Evolutionary conservation across 768 basidiomycete species (phyloP).

Genomic region (button mushroom (Agaricus bisporus)): DNA sequence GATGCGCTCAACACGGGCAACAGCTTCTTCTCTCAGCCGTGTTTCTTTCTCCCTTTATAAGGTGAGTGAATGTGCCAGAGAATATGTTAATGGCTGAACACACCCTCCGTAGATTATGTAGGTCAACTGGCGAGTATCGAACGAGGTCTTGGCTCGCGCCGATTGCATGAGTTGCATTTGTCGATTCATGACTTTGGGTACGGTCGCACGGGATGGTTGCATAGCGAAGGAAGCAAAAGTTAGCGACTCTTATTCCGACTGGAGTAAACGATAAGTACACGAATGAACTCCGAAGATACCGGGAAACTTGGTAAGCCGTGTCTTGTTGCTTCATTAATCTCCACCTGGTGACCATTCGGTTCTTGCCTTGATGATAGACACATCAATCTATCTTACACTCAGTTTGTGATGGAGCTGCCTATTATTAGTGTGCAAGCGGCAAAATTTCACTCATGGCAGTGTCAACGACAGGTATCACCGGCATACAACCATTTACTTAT

Average conservation of each 20-base stretch:
- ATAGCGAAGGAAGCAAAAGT: background rate
- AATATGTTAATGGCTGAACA: background rate
- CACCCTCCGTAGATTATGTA: constrained; percentile 16
- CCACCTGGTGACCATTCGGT: no score
- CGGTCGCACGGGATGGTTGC: background rate
- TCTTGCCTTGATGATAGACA: no score
- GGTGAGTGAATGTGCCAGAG: background rate
- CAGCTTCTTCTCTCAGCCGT: constrained; percentile 2
- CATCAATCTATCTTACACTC: no score
- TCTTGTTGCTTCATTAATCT: no score
- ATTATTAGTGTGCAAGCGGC: no score
- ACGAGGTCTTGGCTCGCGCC: constrained; percentile 10
- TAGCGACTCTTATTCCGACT: background rate
- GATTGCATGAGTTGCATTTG: constrained; percentile 13
- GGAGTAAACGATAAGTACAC: no score
- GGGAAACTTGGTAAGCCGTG: no score
- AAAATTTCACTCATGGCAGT: no score
- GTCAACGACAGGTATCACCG: no score
- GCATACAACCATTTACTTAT: no score
- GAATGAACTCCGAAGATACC: no score
- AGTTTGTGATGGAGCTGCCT: no score
- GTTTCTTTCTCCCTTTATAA: background rate
- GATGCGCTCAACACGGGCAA: constrained; percentile 13
- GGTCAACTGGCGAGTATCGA: constrained; percentile 14
- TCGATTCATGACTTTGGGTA: background rate